Percentiles rank a stretch among this genome's conserved stretches.
These are phyloP conservation scores for Vitis hybrid DNA, from an alignment of 177 flowering plant species.

Conservation along the genomic window DNA sequence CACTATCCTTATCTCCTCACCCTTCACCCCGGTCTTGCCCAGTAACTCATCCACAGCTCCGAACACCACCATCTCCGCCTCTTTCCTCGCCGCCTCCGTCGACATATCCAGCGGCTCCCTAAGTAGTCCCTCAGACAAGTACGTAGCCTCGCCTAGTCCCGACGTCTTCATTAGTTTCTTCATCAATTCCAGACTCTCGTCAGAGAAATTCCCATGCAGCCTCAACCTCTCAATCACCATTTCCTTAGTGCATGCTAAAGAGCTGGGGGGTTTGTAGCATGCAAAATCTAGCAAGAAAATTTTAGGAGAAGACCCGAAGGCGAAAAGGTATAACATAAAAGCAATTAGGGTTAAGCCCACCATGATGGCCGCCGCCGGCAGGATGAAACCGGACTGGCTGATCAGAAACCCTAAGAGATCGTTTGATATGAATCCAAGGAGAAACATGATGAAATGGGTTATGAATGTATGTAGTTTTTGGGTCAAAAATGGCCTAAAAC, in stretches of 20 bases:
- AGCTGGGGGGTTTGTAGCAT: slow-evolving; percentile 2
- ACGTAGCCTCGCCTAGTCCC: slow-evolving; percentile 38
- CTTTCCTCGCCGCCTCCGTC: slow-evolving; percentile 40
- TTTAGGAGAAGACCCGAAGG: too few species aligned
- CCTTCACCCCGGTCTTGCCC: slow-evolving; percentile 28
- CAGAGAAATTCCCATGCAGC: neutral
- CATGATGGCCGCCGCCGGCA: too few species aligned
- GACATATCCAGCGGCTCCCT: slow-evolving; percentile 31
- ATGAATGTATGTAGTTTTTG: too few species aligned
- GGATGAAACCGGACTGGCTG: too few species aligned
- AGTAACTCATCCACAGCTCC: slow-evolving; percentile 42
- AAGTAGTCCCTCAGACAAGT: slow-evolving; percentile 34
- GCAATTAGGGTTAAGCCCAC: too few species aligned
- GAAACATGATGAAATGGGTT: too few species aligned
- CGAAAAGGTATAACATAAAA: too few species aligned
- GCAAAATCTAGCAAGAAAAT: neutral
- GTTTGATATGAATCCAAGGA: too few species aligned
- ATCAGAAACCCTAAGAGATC: too few species aligned
- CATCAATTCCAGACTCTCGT: slow-evolving; percentile 23
- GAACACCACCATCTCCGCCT: slow-evolving; percentile 45
- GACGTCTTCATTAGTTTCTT: slow-evolving; percentile 29
- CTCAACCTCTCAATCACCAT: neutral
- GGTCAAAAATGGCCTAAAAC: too few species aligned
- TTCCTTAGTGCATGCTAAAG: neutral
- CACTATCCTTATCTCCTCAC: slow-evolving; percentile 40